Evolutionary conservation across 345 rosid species (phyloP).

Genomic region (Melastoma malabathricum): DNA sequence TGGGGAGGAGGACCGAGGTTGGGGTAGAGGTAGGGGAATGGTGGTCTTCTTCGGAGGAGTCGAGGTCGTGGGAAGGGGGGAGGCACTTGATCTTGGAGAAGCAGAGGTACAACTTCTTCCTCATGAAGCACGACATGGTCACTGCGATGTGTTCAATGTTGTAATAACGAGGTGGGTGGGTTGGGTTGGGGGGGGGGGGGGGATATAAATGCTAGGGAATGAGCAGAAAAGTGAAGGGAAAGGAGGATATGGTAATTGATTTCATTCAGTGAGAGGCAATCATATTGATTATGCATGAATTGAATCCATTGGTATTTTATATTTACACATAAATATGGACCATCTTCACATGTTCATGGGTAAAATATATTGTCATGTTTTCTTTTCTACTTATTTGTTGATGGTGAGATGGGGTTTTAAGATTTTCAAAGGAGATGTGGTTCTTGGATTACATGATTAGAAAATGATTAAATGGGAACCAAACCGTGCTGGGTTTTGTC

Average conservation of each 20-base stretch:
- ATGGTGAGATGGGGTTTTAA: neutral
- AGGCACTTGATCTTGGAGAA: conserved; percentile 38
- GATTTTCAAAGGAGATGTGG: conserved; percentile 1
- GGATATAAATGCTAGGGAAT: neutral
- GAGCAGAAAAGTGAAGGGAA: neutral
- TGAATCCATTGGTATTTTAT: too few species aligned
- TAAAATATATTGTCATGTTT: too few species aligned
- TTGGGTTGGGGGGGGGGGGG: too few species aligned
- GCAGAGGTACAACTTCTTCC: conserved; percentile 52
- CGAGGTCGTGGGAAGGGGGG: conserved; percentile 14
- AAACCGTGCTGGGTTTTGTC: neutral
- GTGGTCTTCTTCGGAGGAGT: conserved; percentile 13
- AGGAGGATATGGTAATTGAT: neutral
- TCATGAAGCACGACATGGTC: conserved; percentile 44
- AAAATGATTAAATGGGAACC: neutral
- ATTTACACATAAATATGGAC: too few species aligned
- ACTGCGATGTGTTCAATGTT: neutral
- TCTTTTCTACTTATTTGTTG: neutral
- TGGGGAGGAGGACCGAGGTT: conserved; percentile 16
- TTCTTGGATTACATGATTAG: neutral
- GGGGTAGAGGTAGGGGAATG: conserved; percentile 6
- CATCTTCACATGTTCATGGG: too few species aligned
- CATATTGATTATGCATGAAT: too few species aligned
- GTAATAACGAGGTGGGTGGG: conserved; percentile 4
- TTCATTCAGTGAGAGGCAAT: too few species aligned